Percentiles rank a stretch among this genome's conserved stretches.
These are phyloP conservation scores for Blastobotrys robertii DNA, from an alignment of 805 yeast genomes.

Conservation along the genomic window DNA sequence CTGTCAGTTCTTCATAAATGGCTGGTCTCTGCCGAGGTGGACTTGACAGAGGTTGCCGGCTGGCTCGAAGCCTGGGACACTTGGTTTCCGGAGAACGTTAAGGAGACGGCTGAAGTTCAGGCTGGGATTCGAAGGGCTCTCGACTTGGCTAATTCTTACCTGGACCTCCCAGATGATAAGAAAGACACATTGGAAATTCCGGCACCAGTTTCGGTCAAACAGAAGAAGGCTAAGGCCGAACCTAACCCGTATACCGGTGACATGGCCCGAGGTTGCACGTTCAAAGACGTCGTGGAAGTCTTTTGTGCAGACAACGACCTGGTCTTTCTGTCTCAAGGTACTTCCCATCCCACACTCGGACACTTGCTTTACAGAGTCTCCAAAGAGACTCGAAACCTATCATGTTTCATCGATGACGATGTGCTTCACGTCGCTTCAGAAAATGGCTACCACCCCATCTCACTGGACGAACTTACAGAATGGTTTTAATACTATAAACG, in stretches of 20 bases:
- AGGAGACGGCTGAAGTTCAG: constrained; percentile 7
- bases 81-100: constrained; percentile 17
- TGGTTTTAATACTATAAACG: background rate
- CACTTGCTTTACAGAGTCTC: constrained; percentile 36
- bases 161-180: constrained; percentile 16
- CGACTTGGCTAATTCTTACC: constrained; percentile 26
- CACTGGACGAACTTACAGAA: constrained; percentile 2
- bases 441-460: constrained; percentile 33
- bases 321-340: constrained; percentile 30
- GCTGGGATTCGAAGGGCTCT: constrained; percentile 19
- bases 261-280: constrained; percentile 26
- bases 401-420: constrained; percentile 52
- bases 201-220: background rate
- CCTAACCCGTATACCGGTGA: background rate
- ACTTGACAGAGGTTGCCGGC: constrained; percentile 19
- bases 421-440: constrained; percentile 43
- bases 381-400: constrained; percentile 26
- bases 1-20: constrained; percentile 22
- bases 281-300: constrained; percentile 56
- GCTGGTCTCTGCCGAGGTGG: constrained; percentile 16
- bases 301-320: constrained; percentile 46
- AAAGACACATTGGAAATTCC: background rate
- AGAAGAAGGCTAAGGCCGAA: background rate
- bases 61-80: constrained; percentile 29
- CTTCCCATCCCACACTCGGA: constrained; percentile 32